Evolutionary conservation across 2,329 filamentous ascomycete genomes (phyloP).

Genomic region (Cladophialophora carrionii): DNA sequence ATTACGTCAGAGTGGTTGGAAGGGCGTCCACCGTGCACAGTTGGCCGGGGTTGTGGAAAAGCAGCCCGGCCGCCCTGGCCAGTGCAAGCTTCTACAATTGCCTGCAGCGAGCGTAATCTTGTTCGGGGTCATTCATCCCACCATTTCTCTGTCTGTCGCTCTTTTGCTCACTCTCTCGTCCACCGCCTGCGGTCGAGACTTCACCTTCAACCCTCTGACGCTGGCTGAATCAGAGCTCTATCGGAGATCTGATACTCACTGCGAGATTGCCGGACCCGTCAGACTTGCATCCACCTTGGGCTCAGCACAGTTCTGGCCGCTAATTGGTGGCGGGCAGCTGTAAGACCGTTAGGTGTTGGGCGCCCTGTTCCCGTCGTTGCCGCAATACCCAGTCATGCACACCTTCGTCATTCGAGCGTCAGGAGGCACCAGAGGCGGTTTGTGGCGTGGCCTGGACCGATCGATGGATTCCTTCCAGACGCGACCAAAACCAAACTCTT

Average conservation of each 20-base stretch:
- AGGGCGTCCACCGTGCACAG: background rate
- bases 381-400: background rate
- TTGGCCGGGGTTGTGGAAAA: constrained; percentile 4
- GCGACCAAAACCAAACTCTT: constrained; percentile 10
- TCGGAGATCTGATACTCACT: background rate
- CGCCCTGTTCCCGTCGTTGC: background rate
- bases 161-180: background rate
- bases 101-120: background rate
- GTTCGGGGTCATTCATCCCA: too few species aligned
- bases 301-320: background rate
- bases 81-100: background rate
- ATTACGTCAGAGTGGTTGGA: constrained; percentile 12
- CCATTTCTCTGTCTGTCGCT: too few species aligned
- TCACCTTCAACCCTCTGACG: background rate
- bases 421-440: background rate
- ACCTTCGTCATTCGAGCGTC: background rate
- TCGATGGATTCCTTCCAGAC: constrained; percentile 21
- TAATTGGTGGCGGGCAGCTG: background rate
- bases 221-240: background rate
- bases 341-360: background rate
- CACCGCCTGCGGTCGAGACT: background rate
- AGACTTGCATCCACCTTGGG: background rate
- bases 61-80: background rate
- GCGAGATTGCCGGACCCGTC: background rate
- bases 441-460: constrained; percentile 18